phyloP scores from a whole-genome alignment of 2,329 filamentous ascomycete species.

The Dryadomyces quercus-mongolicae region DNA sequence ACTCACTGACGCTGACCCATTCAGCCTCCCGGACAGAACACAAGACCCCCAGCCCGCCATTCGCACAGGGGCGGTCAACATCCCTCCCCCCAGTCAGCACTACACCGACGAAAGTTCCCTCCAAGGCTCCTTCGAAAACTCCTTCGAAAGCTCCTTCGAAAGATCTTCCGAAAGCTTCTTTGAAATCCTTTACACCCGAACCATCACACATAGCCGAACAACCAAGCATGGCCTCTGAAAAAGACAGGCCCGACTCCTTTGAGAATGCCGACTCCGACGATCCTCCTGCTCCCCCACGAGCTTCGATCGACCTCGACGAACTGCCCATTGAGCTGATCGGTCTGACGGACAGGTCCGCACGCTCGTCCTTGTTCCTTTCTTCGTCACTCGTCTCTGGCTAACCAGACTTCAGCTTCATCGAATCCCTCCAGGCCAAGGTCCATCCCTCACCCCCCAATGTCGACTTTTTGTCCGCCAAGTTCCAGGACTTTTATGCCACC shows the following conservation, averaged over 20 bases:
- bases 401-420: conserved; percentile 60
- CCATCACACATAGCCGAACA: background rate
- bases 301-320: conserved; percentile 67
- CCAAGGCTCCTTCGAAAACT: too few relatives aligned
- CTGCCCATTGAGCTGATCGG: conserved; percentile 89
- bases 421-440: conserved; percentile 77
- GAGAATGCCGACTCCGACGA: conserved; percentile 35
- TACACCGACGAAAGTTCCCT: conserved; percentile 1
- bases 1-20: conserved; percentile 17
- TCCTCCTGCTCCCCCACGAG: conserved; percentile 31
- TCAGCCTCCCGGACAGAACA: conserved; percentile 16
- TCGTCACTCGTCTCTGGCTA: background rate
- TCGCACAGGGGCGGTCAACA: background rate
- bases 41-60: background rate
- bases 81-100: background rate
- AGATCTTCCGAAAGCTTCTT: too few relatives aligned
- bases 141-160: too few relatives aligned
- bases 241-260: conserved; percentile 32
- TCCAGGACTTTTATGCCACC: conserved; percentile 85
- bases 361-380: background rate
- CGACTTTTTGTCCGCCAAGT: conserved; percentile 70
- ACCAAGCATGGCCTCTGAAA: conserved; percentile 3
- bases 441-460: conserved; percentile 74
- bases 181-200: too few relatives aligned
- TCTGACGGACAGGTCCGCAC: conserved; percentile 65